Conservation (phyloP, 768 basidiomycete genomes). For the Antrodiella citrinella region DNA sequence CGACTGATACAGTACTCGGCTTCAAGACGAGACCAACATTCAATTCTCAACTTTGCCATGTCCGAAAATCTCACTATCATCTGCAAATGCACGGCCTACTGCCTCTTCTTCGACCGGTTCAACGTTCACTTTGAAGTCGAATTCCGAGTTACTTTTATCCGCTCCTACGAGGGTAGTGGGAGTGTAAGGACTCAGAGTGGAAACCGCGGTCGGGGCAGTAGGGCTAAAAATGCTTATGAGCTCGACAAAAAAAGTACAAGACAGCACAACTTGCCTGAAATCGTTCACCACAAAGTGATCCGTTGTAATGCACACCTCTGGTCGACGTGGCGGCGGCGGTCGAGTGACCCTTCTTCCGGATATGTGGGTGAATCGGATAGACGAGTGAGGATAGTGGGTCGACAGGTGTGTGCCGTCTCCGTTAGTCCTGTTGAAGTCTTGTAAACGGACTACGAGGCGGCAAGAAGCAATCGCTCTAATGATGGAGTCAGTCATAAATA, state of each 20-base stretch:
- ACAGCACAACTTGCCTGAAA: constrained; percentile 20
- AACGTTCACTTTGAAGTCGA: not conserved
- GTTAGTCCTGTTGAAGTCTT: constrained; percentile 40
- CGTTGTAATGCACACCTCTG: constrained; percentile 48
- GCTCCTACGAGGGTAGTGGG: not conserved
- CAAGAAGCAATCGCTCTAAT: constrained; percentile 48
- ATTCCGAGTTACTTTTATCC: not conserved
- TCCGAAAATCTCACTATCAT: not conserved
- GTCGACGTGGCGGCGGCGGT: constrained; percentile 19
- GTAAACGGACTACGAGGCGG: constrained; percentile 58
- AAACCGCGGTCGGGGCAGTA: not conserved
- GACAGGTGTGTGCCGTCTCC: too few relatives aligned
- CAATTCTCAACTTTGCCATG: not conserved
- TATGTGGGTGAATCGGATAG: constrained; percentile 7
- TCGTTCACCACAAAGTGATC: constrained; percentile 56
- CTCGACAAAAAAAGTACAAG: too few relatives aligned
- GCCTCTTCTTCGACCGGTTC: not conserved
- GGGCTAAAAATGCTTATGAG: too few relatives aligned
- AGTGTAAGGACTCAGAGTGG: not conserved
- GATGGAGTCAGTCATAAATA: not conserved
- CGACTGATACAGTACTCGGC: too few relatives aligned
- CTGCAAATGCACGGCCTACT: not conserved
- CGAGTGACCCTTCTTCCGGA: not conserved
- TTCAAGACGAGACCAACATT: too few relatives aligned
- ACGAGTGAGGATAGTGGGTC: not conserved